Base-by-base conservation (phyloP, 352 stramenopile genomes). In the Phytophthora niederhauseri region DNA sequence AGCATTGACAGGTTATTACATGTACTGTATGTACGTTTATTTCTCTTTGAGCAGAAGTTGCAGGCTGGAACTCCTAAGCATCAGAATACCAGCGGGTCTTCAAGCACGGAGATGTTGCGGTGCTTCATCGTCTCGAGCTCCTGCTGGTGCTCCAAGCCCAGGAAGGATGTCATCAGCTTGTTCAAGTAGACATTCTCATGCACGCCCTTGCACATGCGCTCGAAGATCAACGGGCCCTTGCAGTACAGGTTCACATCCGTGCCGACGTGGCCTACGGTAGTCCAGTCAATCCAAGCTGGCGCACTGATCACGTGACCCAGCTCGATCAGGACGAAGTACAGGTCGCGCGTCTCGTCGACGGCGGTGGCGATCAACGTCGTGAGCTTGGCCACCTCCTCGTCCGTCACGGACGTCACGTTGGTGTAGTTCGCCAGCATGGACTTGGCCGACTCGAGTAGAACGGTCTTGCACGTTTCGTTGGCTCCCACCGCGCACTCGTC, bases 201-300 rank as follows among this genome's bases (percentile, higher is more conserved):
- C 22, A 86, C 70, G 22, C 84, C 84, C 65, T 85, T 82, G 73
- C 84, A 92, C 70, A 89, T 80, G 51, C 80, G 78, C 61, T 85
- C 76, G 20, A 92, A 80, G 22, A 87, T 61, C 1, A 54, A 61
- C 3, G 84, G 84, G 15, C 84, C 84, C 69, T 86, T 86, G 78
- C 84, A 92, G 80, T 92, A 87, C 36, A 92, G 62, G 64, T 89
- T 87, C 41, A 92, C 84, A 54, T 92, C 84, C 63, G 81, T 90
- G 70, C 81, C 84, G 11, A 90, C 80, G 75, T 92, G 84, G 20
- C 79, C 83, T 43, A 80, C 69, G 11, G 83, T 92, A 2, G 81
- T 90, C 83, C 83, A 92, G 56, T 73, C 78, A 28, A 92, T 81
- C 28, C 60, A 57, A 14, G 80, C 84, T 7, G 67, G 73, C 30